Base-by-base conservation (phyloP, 176 grass and related monocot genomes). In the Eragrostis curvula region DNA sequence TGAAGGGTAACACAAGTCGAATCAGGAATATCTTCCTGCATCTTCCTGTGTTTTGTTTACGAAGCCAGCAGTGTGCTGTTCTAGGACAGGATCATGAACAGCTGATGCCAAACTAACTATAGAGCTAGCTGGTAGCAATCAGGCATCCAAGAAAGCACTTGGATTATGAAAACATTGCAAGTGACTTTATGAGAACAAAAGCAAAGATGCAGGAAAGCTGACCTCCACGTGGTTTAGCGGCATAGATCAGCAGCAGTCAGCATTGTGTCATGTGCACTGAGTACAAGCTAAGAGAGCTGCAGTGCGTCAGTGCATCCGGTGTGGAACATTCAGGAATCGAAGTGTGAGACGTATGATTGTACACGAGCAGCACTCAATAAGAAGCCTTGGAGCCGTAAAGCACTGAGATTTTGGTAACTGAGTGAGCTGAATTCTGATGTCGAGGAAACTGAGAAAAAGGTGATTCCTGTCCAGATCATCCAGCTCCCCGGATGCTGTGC, bases 191-290 rank as follows among this genome's bases (percentile, higher is more conserved):
- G 48, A 78, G 66, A 78, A 66, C 21, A 59, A 79, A 73, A 83
- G 74, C 9, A 16, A 78, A 44, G n/a, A 14, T 69, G 63, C 29
- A 61, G 6, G 56, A 82, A 83, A 88, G 80, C 80, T 83, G 86
- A 72, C 57, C 66, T 49, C 30, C 68, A 79, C 86, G 79, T 79
- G 80, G 80, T 83, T 79, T 73, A 83, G 80, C 83, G 67, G 80
- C 46, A 41, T 65, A 66, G 42, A 76, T 83, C 58, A 84, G 86
- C 68, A 68, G 39, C 12, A 24, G 69, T 75, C 86, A 83, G 80
- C 67, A 73, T 84, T 64, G 21, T 76, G 71, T 87, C 78, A 84
- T 73, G 68, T 49, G 68, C 68, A 67, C 57, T 55, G 73, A 71
- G 55, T 8, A 64, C 7, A 65, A 20, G 39, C 14, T 65, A 88